phyloP scores from a whole-genome alignment of 805 yeast genomes.

The Wickerhamiella slavikovae region DNA sequence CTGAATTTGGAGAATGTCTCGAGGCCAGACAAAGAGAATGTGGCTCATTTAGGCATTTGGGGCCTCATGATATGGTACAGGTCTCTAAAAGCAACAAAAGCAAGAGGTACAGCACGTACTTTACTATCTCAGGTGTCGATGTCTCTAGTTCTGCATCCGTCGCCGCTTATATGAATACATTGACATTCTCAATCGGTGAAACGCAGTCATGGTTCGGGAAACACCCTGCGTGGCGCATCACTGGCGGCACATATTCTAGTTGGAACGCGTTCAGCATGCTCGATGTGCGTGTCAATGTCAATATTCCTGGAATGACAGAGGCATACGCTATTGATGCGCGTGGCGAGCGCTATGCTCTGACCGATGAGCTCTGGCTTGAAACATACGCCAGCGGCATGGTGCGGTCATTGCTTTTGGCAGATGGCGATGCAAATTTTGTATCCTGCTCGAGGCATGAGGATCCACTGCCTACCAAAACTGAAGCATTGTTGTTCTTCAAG shows the following conservation, averaged over 20 bases:
- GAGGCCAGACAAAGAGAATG: conserved; percentile 27
- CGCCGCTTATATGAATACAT: conserved; percentile 33
- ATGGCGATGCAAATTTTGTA: conserved; percentile 51
- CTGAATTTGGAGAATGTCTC: conserved; percentile 30
- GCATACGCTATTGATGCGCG: conserved; percentile 18
- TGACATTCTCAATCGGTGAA: conserved; percentile 25
- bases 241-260: conserved; percentile 25
- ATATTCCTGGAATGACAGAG: conserved; percentile 30
- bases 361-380: conserved; percentile 21
- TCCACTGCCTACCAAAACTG: conserved; percentile 36
- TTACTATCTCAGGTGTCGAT: conserved; percentile 33
- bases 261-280: conserved; percentile 55
- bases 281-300: conserved; percentile 50
- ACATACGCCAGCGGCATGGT: conserved; percentile 52
- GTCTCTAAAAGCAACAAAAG: conserved; percentile 22
- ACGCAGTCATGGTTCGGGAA: conserved; percentile 59
- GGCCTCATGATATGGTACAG: conserved; percentile 57
- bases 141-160: conserved; percentile 31
- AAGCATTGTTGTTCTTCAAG: conserved; percentile 32
- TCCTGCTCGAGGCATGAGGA: conserved; percentile 72
- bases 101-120: conserved; percentile 33
- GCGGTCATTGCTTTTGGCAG: conserved; percentile 58
- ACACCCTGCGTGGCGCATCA: conserved; percentile 22
- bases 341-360: conserved; percentile 20
- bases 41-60: conserved; percentile 30